phyloP scores from a whole-genome alignment of 1,284 basidiomycete species.

The Cutaneotrichosporon sp. region DNA sequence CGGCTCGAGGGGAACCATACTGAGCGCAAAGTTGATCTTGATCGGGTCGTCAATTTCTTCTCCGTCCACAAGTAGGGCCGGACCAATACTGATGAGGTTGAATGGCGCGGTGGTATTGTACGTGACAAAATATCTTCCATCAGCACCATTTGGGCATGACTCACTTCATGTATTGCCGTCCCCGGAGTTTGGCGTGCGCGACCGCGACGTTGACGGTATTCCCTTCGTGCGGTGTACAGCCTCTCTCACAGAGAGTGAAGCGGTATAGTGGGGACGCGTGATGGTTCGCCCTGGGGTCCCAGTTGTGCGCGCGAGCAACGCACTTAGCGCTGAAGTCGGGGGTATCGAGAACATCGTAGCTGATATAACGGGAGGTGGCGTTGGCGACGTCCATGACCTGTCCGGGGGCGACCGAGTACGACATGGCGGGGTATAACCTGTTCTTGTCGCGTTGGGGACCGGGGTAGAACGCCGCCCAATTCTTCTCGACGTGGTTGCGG shows the following conservation, averaged over 20 bases:
- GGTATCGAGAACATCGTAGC: neutral
- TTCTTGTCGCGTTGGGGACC: neutral
- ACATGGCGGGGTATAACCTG: neutral
- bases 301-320: neutral
- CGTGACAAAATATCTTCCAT: neutral
- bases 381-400: neutral
- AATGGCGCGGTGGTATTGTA: neutral
- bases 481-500: neutral
- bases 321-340: neutral
- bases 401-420: neutral
- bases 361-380: neutral
- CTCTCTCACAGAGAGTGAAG: neutral
- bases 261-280: neutral
- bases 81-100: neutral
- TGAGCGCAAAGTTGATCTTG: neutral
- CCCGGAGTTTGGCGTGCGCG: neutral
- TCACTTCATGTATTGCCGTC: neutral
- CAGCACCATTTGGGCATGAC: neutral
- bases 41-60: neutral
- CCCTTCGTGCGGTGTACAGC: neutral
- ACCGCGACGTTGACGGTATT: neutral
- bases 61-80: neutral
- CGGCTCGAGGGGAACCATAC: neutral
- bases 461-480: constrained; percentile 6
- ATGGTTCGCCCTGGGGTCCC: neutral